Conservation (phyloP, 129 eudicot species). For the Logfia minima region DNA sequence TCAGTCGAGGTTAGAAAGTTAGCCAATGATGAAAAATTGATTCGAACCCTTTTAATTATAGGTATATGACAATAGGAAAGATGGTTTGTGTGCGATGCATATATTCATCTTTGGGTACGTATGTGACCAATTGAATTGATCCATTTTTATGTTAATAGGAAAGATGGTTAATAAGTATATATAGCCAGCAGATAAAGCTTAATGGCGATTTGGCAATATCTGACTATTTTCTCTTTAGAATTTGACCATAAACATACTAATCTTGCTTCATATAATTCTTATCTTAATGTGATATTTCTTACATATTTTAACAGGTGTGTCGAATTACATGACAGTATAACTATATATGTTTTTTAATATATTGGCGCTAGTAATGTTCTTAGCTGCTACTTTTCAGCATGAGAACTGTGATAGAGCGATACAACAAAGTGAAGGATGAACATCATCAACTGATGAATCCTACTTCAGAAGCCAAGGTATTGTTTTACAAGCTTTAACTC, state of each 20-base stretch:
- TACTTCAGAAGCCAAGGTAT: constrained; percentile 57
- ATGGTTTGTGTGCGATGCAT: background rate
- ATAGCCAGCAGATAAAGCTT: too few species aligned
- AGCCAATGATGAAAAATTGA: background rate
- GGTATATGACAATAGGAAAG: background rate
- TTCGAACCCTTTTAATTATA: background rate
- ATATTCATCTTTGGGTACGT: background rate
- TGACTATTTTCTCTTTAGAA: too few species aligned
- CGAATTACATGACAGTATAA: background rate
- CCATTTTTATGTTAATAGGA: too few species aligned
- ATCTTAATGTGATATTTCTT: background rate
- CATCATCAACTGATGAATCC: constrained; percentile 47
- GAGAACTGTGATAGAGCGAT: constrained; percentile 45
- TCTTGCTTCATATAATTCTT: background rate
- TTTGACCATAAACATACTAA: too few species aligned
- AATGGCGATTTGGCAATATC: too few species aligned
- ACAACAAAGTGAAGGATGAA: constrained; percentile 52
- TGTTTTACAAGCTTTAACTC: background rate
- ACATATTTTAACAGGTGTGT: background rate
- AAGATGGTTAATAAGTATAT: too few species aligned
- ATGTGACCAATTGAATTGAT: background rate
- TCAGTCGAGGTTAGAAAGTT: constrained; percentile 5
- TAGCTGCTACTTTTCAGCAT: constrained; percentile 41
- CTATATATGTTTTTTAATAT: background rate
- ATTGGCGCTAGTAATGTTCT: background rate